These are phyloP conservation scores for Dysphania ambrosioides DNA, from an alignment of 148 eudicot genomes.

Conservation along the genomic window DNA sequence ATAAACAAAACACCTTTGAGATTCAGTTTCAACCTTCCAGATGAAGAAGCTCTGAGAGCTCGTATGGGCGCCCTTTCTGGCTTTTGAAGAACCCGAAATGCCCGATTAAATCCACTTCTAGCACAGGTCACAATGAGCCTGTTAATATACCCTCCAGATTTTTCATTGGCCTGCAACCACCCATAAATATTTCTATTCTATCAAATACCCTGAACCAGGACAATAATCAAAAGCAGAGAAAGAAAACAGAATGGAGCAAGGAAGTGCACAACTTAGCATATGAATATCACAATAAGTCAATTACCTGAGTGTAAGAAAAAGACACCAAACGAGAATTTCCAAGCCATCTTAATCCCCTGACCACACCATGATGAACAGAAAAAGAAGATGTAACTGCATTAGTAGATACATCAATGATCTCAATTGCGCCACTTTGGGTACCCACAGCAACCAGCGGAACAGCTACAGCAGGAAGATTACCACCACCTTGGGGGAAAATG, in stretches of 20 bases:
- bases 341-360: conserved; percentile 96
- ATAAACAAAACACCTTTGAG: conserved; percentile 1
- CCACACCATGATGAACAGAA: conserved; percentile 66
- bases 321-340: conserved; percentile 95
- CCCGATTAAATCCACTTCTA: conserved; percentile 87
- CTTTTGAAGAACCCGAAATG: conserved; percentile 87
- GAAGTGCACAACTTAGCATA: background rate
- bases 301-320: conserved; percentile 82
- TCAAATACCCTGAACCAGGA: conserved; percentile 10
- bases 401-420: conserved; percentile 85
- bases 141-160: conserved; percentile 83
- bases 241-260: background rate
- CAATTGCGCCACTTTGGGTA: conserved; percentile 84
- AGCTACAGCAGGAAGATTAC: conserved; percentile 91
- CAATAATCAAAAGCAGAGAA: background rate
- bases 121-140: conserved; percentile 87
- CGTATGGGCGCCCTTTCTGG: conserved; percentile 98
- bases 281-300: background rate
- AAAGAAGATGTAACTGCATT: conserved; percentile 85
- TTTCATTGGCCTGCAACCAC: conserved; percentile 67
- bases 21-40: conserved; percentile 68
- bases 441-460: conserved; percentile 98
- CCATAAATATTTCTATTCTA: conserved; percentile 14
- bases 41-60: conserved; percentile 95
- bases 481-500: conserved; percentile 69